phyloP scores from a whole-genome alignment of 176 grass and related monocot species.

The Ensete glaucum region DNA sequence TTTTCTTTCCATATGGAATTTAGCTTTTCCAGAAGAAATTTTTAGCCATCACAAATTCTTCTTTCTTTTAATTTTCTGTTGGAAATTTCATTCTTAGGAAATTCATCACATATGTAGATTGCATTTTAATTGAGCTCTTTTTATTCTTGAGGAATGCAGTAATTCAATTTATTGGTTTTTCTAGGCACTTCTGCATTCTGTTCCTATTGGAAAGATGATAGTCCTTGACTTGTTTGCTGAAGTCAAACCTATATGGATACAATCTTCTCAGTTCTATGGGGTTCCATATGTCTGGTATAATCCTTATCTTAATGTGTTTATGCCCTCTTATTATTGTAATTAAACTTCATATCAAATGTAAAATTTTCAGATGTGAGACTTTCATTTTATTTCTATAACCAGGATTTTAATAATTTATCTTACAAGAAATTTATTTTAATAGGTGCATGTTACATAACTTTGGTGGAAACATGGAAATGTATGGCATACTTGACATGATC shows the following conservation, averaged over 20 bases:
- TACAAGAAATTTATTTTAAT: slow-evolving; percentile 21
- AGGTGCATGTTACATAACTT: slow-evolving; percentile 99
- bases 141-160: slow-evolving; percentile 16
- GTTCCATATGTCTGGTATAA: slow-evolving; percentile 84
- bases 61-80: neutral
- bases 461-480: slow-evolving; percentile 98
- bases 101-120: neutral
- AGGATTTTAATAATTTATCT: too few relatives aligned
- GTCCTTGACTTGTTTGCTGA: slow-evolving; percentile 99
- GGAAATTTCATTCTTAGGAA: neutral
- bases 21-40: neutral
- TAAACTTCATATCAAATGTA: neutral
- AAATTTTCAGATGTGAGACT: neutral
- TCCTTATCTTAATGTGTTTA: neutral
- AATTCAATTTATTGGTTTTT: slow-evolving; percentile 15
- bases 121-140: neutral
- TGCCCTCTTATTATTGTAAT: neutral
- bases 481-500: slow-evolving; percentile 80
- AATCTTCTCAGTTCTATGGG: slow-evolving; percentile 83
- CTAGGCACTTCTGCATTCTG: slow-evolving; percentile 90
- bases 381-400: neutral
- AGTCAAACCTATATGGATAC: slow-evolving; percentile 86
- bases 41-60: neutral
- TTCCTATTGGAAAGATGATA: slow-evolving; percentile 96
- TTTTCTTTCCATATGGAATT: too few relatives aligned